Conservation (phyloP, 345 rosid species). For the Linum usitatissimum region DNA sequence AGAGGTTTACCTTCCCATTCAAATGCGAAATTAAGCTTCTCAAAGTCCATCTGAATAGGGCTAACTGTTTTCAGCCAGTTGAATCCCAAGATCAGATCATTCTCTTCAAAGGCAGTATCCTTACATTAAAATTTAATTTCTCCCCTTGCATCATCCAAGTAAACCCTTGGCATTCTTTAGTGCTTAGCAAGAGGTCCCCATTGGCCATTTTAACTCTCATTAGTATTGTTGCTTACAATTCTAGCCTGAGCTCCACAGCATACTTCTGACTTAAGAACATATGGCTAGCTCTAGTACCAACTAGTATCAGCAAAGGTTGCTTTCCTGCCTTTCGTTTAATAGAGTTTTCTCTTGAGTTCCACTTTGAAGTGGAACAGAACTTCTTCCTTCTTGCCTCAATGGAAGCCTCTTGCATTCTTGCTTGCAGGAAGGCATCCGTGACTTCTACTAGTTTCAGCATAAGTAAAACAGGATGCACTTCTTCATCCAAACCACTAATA, state of each 20-base stretch:
- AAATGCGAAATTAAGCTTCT: not conserved
- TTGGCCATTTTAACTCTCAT: not conserved
- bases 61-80: not conserved
- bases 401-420: too few species aligned
- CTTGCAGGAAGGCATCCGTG: too few species aligned
- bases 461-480: too few species aligned
- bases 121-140: not conserved
- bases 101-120: not conserved
- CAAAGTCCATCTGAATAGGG: not conserved
- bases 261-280: not conserved
- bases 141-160: not conserved
- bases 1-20: not conserved
- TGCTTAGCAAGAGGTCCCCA: not conserved
- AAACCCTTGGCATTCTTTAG: not conserved
- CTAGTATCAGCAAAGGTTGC: not conserved
- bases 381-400: too few species aligned
- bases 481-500: too few species aligned
- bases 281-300: not conserved
- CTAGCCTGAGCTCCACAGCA: not conserved
- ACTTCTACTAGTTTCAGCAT: too few species aligned
- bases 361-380: too few species aligned
- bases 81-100: not conserved
- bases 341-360: too few species aligned
- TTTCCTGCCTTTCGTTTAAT: not conserved
- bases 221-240: not conserved